phyloP scores from a whole-genome alignment of 2,329 filamentous ascomycete species.

The Penicillium sp. region DNA sequence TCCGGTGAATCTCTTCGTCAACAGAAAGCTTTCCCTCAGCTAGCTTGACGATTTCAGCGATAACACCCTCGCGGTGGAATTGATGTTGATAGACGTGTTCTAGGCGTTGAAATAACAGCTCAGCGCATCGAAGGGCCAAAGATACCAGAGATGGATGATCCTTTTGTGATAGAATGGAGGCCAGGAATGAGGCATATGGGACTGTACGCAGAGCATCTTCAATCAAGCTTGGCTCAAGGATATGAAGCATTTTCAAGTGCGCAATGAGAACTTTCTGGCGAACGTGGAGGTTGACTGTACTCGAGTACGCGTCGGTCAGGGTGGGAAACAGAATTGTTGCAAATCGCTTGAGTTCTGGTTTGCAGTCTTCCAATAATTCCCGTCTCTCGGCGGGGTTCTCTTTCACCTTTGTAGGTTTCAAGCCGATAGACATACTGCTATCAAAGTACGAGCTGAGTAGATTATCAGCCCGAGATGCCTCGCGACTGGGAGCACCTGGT shows the following conservation, averaged over 20 bases:
- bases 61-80: constrained; percentile 94
- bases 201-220: constrained; percentile 83
- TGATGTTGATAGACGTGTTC: constrained; percentile 91
- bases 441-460: constrained; percentile 48
- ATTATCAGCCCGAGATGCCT: constrained; percentile 53
- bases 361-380: constrained; percentile 79
- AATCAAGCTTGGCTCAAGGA: constrained; percentile 81
- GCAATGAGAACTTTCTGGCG: constrained; percentile 92
- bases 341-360: constrained; percentile 84
- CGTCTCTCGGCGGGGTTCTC: constrained; percentile 74
- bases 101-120: constrained; percentile 79
- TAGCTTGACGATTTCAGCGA: constrained; percentile 83
- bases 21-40: constrained; percentile 50
- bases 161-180: constrained; percentile 91
- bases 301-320: constrained; percentile 93
- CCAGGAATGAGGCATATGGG: constrained; percentile 92
- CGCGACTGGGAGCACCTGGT: constrained; percentile 66
- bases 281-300: constrained; percentile 92
- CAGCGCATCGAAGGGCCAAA: constrained; percentile 82
- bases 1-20: constrained; percentile 16
- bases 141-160: constrained; percentile 87
- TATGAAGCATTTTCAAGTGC: constrained; percentile 97
- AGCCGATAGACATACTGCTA: constrained; percentile 43
- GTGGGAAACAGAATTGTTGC: constrained; percentile 92
- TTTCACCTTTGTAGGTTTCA: constrained; percentile 41